Conservation (phyloP, 495 filamentous ascomycete species). For the Xylaria grammica region DNA sequence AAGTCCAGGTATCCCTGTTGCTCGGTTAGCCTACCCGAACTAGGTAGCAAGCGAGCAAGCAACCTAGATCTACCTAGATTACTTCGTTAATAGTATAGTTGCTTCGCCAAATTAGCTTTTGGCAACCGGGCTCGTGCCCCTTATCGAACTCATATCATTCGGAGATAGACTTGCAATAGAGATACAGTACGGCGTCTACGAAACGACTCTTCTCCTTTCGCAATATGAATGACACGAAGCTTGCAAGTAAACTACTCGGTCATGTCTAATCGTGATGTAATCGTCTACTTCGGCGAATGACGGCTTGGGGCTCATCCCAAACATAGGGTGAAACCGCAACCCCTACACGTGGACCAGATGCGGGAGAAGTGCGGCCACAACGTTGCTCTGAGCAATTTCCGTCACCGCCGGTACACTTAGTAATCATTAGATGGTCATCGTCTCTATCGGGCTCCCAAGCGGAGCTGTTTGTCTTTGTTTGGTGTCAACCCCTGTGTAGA, state of each 20-base stretch:
- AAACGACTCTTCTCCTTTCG: neutral
- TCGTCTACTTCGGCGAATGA: neutral
- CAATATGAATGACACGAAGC: conserved; percentile 2
- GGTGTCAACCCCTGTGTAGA: conserved; percentile 10
- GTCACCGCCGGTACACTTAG: neutral
- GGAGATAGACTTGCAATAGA: neutral
- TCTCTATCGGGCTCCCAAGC: neutral
- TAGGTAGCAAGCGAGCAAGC: neutral
- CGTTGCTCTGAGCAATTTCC: neutral
- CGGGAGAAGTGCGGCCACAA: neutral
- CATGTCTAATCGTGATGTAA: neutral
- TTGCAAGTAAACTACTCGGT: neutral
- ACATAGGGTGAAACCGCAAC: conserved; percentile 18
- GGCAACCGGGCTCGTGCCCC: neutral
- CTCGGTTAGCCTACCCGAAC: conserved; percentile 6
- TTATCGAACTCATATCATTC: conserved; percentile 11
- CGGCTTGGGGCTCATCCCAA: neutral
- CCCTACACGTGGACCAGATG: conserved; percentile 7
- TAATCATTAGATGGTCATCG: conserved; percentile 1
- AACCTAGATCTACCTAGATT: conserved; percentile 2
- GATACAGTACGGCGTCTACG: neutral
- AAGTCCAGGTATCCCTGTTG: neutral
- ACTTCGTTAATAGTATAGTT: neutral
- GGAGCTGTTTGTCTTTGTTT: conserved; percentile 5
- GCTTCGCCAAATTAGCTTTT: neutral